Base-by-base conservation (phyloP, 2,329 filamentous ascomycete genomes). In the Clonostachys byssicola region DNA sequence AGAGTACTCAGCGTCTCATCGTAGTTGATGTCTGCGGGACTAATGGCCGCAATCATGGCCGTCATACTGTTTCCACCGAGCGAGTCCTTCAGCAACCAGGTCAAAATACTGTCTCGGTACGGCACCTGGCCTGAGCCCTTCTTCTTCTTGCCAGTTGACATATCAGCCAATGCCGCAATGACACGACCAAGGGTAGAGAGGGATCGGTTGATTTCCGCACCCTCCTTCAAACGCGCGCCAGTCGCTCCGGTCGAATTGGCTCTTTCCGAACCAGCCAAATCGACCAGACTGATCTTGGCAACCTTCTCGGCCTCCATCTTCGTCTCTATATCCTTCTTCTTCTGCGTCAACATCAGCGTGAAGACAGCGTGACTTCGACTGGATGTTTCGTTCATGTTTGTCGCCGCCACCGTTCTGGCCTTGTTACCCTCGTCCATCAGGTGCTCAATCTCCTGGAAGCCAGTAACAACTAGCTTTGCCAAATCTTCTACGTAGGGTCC, bases 361-460 rank as follows among this genome's bases (percentile, higher is more conserved):
- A 99, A 99, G 45, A 99, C 95, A 39, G 94, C 94, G 67, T 99
- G 94, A 64, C 92, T 97, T 75, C 94, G 86, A 80, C 91, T 96
- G 50, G 91, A 96, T 0, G 95, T 99, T 69, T 97, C 94, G 75
- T 99, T 99, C 94, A 99, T 99, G 78, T 97, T 99, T 38, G 94
- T 99, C 8, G 94, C 94, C 4, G 94, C 94, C 38, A 99, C 94
- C 1, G 94, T 99, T 75, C 94, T 81, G 34, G 94, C 94, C 71
- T 99, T 99, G 75, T 99, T 99, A 60, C 94, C 94, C 70, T 97
- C 92, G 63, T 99, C 94, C 94, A 99, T 99, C 59, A 99, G 73
- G 62, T 96, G 86, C 61, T 99, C 94, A 55, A 99, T 97, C 64
- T 99, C 95, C 47, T 86, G 78, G 64, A 99, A 97, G 50, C 90